Base-by-base conservation (phyloP, 768 basidiomycete genomes). In the Kwoniella botswanensis region DNA sequence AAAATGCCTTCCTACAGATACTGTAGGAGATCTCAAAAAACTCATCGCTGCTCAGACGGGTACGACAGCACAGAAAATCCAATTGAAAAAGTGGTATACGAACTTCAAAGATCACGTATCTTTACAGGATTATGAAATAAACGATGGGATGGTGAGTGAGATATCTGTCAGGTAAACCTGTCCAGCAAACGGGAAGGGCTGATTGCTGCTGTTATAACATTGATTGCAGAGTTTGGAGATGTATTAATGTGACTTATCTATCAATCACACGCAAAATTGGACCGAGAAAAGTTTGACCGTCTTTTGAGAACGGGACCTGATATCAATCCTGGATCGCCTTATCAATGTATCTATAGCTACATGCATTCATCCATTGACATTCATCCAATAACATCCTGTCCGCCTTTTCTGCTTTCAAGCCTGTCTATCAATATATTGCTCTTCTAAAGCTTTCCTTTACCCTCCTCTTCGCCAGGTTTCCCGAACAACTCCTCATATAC, bases 31-130 rank as follows among this genome's bases (percentile, higher is more conserved):
- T 82, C 87, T 99, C 73, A 98, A 98, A 88, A 92, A 91, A 84
- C 90, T 99, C 71, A 98, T 99, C 76, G 96, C 91, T 1, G 96
- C 94, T 0, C 97, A 99, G 84, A 97, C 89, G 0, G 97, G 97
- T 65, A 97, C 96, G 17, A 89, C 93, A 79, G 78, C 85, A 4
- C 85, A 84, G 43, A 98, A 96, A 88, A 96, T 99, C 69, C 88
- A 90, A 79, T 86, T 99, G 63, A 98, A 97, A 90, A 98, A 98
- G 88, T 98, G 95, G 97, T 93, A 97, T 83, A 94, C 88, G 4
- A 91, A 89, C 56, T 99, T 90, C 87, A 98, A 98, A 85, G 95
- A 99, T 82, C 94, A 98, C 61, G 77, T 84, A 58, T 73, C 80
- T 18, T 68, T 84, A 65, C 72, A 76, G 43, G 84, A 84, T 68